Conservation (phyloP, 306 rosid species). For the Malus sieversii region DNA sequence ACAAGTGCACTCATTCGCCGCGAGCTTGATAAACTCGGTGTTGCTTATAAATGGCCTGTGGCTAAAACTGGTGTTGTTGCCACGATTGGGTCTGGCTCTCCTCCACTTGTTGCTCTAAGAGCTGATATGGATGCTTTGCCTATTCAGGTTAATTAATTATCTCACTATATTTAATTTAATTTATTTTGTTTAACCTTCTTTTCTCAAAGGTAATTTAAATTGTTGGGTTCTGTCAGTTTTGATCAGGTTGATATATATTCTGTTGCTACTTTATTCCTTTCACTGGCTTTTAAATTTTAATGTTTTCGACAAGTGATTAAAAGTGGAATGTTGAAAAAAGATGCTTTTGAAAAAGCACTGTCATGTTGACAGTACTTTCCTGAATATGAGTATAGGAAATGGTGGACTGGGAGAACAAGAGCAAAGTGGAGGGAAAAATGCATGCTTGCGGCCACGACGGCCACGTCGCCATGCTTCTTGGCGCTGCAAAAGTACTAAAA, state of each 20-base stretch:
- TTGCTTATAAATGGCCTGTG: slow-evolving; percentile 71
- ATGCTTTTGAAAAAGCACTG: neutral
- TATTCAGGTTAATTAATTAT: slow-evolving; percentile 45
- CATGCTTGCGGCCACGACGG: slow-evolving; percentile 96
- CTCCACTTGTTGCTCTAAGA: slow-evolving; percentile 82
- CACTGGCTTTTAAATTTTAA: neutral
- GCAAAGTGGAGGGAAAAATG: slow-evolving; percentile 81
- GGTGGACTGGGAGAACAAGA: slow-evolving; percentile 84
- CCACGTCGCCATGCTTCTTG: slow-evolving; percentile 84
- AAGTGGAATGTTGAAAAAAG: neutral
- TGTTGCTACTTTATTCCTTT: neutral
- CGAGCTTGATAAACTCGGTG: slow-evolving; percentile 59
- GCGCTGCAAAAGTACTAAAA: slow-evolving; percentile 76
- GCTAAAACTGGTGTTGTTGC: slow-evolving; percentile 77
- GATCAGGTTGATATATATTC: neutral
- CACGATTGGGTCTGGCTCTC: slow-evolving; percentile 62
- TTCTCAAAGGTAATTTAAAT: neutral
- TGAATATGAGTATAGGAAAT: slow-evolving; percentile 37
- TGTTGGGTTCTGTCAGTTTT: neutral
- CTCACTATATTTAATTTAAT: neutral
- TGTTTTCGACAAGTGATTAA: neutral
- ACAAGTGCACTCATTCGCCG: slow-evolving; percentile 60
- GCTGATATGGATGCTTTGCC: slow-evolving; percentile 98
- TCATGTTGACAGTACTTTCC: neutral
- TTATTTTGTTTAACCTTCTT: neutral